Base-by-base conservation (phyloP, 1,284 basidiomycete species). In the Austropuccinia psidii region DNA sequence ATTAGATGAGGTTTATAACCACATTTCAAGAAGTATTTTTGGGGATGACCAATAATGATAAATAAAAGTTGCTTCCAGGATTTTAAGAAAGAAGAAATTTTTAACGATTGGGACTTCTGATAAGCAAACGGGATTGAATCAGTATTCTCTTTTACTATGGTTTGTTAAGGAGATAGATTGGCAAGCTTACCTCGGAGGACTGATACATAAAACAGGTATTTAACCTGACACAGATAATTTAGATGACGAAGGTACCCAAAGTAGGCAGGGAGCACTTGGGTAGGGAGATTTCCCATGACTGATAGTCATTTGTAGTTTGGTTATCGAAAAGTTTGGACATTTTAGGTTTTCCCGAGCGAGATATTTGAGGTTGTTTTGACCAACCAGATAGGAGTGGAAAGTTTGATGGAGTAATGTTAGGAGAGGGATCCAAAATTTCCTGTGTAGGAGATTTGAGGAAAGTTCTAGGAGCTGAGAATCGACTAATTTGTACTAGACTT, bases 261-360 rank as follows among this genome's bases (percentile, higher is more conserved):
- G 1, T 49, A 19, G 61, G 61, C n/a, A 70, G 39, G 15, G 55
- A 31, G 37, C 67, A 70, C 55, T 70, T 57, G 2, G 67, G 67
- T 21, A 70, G 31, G n/a, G 67, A 58, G 31, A 70, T 70, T 60
- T 70, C 67, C 67, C 67, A 70, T 33, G 52, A 45, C 31, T 70
- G 67, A 24, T 58, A 70, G 19, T 70, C 67, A 33, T 47, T 41
- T 54, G 47, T 41, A 17, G 19, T 31, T 50, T n/a, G 62, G n/a
- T 13, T 4, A 3, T 37, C 27, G 31, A 45, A 43, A 29, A 43
- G 21, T 64, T 64, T 64, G 24, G 3, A 33, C 8, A 43, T 5
- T 31, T 47, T 64, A 35, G 65, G 15, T 17, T 39, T 67, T 2
- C 65, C 39, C 7, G 27, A 49, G 13, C 39, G 35, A 19, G 65